A percentile compares a stretch with the other conserved stretches of the same genome.
Evolutionary conservation across 2,329 filamentous ascomycete species (phyloP).

Genomic region (Ilyonectria robusta): DNA sequence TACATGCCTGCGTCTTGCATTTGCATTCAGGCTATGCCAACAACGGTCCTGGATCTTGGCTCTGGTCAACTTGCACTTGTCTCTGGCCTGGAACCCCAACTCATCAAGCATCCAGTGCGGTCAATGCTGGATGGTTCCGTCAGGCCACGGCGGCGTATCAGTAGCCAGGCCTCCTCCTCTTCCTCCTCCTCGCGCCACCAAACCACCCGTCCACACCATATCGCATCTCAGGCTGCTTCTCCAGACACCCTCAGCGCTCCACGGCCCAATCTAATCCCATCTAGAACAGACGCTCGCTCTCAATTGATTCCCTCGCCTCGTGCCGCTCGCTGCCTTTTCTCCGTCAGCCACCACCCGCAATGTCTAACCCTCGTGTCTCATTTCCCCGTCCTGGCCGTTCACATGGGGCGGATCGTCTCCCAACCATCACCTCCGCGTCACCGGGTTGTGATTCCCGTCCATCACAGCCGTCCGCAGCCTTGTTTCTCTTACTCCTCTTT

Average conservation of each 20-base stretch:
- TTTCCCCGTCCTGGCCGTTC: slow-evolving; percentile 12
- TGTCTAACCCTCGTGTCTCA: slow-evolving; percentile 8
- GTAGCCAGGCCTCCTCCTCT: neutral
- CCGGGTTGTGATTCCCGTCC: neutral
- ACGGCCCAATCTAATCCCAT: neutral
- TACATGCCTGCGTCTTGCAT: neutral
- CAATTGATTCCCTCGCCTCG: neutral
- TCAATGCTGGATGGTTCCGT: neutral
- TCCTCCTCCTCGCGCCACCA: neutral
- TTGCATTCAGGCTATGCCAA: neutral
- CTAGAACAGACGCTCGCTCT: too few species aligned
- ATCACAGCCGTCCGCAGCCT: slow-evolving; percentile 15
- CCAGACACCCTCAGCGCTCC: neutral
- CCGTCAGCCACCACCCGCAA: neutral
- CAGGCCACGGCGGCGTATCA: neutral
- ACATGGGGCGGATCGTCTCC: slow-evolving; percentile 5
- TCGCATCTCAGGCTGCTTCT: neutral
- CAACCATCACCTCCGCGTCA: slow-evolving; percentile 16
- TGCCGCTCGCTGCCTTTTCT: neutral
- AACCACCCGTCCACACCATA: neutral
- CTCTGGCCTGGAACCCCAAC: neutral
- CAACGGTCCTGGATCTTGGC: neutral
- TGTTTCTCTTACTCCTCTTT: slow-evolving; percentile 27
- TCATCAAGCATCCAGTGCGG: neutral
- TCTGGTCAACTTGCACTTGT: neutral